A percentile compares a stretch with the other conserved stretches of the same genome.
phyloP scores from a whole-genome alignment of 2,329 filamentous ascomycete genomes.

The Fusarium buxicola region DNA sequence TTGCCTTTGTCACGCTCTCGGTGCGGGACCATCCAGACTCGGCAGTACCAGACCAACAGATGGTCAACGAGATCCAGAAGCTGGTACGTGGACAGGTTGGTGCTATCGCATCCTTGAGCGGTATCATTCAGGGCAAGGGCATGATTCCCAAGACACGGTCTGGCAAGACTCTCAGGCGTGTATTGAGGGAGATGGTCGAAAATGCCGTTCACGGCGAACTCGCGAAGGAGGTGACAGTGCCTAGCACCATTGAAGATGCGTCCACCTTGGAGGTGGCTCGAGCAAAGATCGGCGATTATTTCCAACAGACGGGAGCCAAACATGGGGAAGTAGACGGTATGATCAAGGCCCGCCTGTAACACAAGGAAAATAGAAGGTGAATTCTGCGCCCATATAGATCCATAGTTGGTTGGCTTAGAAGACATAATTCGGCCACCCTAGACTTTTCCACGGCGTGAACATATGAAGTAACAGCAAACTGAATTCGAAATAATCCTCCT shows the following conservation, averaged over 20 bases:
- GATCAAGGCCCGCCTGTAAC: conserved; percentile 66
- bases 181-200: conserved; percentile 85
- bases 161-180: conserved; percentile 89
- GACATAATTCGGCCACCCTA: too few species aligned
- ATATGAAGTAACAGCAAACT: too few species aligned
- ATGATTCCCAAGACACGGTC: conserved; percentile 93
- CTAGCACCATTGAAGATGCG: conserved; percentile 86
- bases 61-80: conserved; percentile 73
- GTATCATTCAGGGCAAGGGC: conserved; percentile 83
- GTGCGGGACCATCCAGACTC: conserved; percentile 60
- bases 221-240: conserved; percentile 77
- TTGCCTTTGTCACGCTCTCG: conserved; percentile 80
- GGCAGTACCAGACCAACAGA: conserved; percentile 59
- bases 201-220: conserved; percentile 81
- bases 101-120: conserved; percentile 85
- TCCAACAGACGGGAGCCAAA: conserved; percentile 61
- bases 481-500: neutral
- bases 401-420: too few species aligned
- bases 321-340: conserved; percentile 61
- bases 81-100: conserved; percentile 85
- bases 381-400: too few species aligned
- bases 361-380: too few species aligned
- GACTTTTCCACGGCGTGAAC: too few species aligned
- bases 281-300: conserved; percentile 79
- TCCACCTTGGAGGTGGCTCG: conserved; percentile 80